Conservation (phyloP, 164 flowering plant genomes). For the Magnolia kwangsiensis region DNA sequence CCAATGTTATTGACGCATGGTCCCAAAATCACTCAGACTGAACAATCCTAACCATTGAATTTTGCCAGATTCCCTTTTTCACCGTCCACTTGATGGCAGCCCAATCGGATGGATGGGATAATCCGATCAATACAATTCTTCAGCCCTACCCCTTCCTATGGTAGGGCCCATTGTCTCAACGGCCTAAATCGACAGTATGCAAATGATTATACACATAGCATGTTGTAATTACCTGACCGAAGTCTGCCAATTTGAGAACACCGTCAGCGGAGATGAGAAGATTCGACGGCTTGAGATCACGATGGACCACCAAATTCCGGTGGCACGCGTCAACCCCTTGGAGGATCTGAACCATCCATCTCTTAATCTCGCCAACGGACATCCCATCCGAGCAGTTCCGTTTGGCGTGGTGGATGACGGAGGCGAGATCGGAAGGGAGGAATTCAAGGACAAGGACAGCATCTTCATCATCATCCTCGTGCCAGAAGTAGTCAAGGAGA, state of each 20-base stretch:
- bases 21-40: neutral
- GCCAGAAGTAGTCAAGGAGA: conserved; percentile 82
- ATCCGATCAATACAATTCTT: neutral
- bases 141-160: neutral
- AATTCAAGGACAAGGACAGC: conserved; percentile 85
- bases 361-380: conserved; percentile 57
- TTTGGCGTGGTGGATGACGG: conserved; percentile 61
- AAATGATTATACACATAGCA: no score
- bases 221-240: conserved; percentile 61
- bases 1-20: neutral
- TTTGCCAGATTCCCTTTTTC: neutral
- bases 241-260: conserved; percentile 81
- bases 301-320: conserved; percentile 55
- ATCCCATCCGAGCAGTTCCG: conserved; percentile 43
- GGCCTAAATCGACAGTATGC: no score
- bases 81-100: neutral
- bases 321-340: conserved; percentile 72
- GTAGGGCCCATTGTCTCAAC: no score
- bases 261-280: conserved; percentile 75
- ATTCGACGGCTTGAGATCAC: conserved; percentile 86
- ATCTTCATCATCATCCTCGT: conserved; percentile 82
- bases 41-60: neutral
- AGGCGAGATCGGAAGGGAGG: conserved; percentile 54
- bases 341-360: conserved; percentile 86
- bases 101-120: neutral